These are phyloP conservation scores for Backusella mclennaniae DNA, from an alignment of 192 early-diverging fungal genomes.

Conservation along the genomic window DNA sequence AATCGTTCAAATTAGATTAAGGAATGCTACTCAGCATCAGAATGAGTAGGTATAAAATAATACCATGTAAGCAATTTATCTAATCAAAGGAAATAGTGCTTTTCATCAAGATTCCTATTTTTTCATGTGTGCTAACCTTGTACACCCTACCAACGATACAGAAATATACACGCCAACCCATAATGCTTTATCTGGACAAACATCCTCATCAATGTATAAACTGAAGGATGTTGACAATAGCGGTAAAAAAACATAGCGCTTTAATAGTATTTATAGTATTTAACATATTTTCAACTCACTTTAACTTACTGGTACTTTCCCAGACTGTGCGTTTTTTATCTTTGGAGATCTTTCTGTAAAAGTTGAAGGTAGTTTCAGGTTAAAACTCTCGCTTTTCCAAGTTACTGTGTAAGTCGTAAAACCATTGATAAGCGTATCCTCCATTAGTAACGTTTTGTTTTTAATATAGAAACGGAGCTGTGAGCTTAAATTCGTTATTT, in stretches of 20 bases:
- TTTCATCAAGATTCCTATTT: conserved; percentile 81
- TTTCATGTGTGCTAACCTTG: conserved; percentile 93
- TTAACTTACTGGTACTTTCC: neutral
- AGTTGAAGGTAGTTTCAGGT: conserved; percentile 75
- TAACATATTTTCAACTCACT: neutral
- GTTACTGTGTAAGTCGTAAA: conserved; percentile 53
- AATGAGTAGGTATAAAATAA: conserved; percentile 12
- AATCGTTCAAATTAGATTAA: conserved; percentile 27
- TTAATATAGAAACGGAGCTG: conserved; percentile 9
- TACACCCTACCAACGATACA: conserved; percentile 68
- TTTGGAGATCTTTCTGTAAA: conserved; percentile 91
- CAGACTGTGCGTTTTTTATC: conserved; percentile 89
- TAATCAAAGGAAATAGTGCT: conserved; percentile 3
- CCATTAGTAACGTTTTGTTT: neutral
- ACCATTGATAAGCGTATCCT: neutral
- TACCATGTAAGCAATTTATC: neutral
- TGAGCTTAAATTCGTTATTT: conserved; percentile 52
- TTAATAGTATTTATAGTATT: neutral
- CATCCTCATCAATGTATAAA: conserved; percentile 84
- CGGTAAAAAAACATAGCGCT: conserved; percentile 18
- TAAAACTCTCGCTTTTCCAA: conserved; percentile 87
- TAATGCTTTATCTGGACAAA: conserved; percentile 85
- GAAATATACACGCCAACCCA: conserved; percentile 74
- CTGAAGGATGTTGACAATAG: conserved; percentile 79
- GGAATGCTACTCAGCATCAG: conserved; percentile 7